Evolutionary conservation across 345 rosid genomes (phyloP).

Genomic region (Acer saccharum): DNA sequence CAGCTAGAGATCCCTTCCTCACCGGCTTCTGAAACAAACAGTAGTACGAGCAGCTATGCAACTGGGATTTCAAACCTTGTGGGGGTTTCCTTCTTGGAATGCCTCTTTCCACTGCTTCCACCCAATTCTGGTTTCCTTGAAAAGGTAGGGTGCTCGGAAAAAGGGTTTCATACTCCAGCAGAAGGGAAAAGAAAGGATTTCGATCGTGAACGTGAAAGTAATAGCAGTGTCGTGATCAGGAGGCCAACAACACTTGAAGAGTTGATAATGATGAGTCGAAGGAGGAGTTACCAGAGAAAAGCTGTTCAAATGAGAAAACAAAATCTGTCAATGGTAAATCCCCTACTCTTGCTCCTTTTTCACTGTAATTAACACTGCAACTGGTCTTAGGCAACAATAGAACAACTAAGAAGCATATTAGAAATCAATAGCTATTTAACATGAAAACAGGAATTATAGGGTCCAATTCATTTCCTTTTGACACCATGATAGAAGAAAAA

Average conservation of each 20-base stretch:
- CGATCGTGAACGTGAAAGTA: conserved; percentile 22
- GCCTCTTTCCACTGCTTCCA: conserved; percentile 74
- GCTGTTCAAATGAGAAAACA: conserved; percentile 55
- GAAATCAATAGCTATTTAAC: neutral
- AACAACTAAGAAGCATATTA: neutral
- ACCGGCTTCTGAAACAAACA: conserved; percentile 59
- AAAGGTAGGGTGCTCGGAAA: conserved; percentile 24
- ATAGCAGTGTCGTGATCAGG: conserved; percentile 35
- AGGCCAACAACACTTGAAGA: conserved; percentile 73
- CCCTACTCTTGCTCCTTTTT: conserved; percentile 18
- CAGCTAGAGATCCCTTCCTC: conserved; percentile 42
- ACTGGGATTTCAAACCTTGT: conserved; percentile 66
- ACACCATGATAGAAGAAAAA: conserved; percentile 20
- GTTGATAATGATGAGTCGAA: conserved; percentile 78
- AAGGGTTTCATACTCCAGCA: conserved; percentile 28
- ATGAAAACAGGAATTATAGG: neutral
- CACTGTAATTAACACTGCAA: neutral
- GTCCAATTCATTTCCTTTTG: conserved; percentile 2
- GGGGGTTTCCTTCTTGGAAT: conserved; percentile 80
- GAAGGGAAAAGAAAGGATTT: conserved; percentile 24
- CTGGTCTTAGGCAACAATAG: neutral
- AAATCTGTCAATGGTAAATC: conserved; percentile 58
- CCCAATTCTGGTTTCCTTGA: conserved; percentile 46
- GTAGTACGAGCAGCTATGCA: conserved; percentile 67
- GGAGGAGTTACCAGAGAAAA: conserved; percentile 71